Base-by-base conservation (phyloP, 257 asterid species). In the Salvia rosmarinus region DNA sequence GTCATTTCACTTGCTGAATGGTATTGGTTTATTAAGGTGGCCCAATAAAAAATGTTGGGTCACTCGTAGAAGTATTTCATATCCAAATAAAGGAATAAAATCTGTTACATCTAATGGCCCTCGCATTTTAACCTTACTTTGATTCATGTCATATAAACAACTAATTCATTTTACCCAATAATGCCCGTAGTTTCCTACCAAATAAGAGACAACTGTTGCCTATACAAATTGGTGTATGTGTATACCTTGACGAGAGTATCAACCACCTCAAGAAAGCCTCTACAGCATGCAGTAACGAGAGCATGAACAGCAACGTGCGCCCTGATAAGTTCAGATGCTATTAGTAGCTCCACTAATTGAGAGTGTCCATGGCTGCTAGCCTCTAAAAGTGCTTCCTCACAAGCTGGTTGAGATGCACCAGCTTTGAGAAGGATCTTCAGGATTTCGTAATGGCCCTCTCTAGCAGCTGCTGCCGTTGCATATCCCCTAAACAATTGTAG, bases 341-440 rank as follows among this genome's bases (percentile, higher is more conserved):
- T 90, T 17, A 90, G 90, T 74, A 78, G 79, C 81, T 85, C 87
- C 37, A 81, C 88, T 39, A 81, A 43, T 25, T 78, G 82, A 16
- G 86, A 78, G 68, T 86, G 76, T 23, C 97, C 97, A 68, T 88
- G 89, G 78, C 70, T 84, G 89, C 96, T 75, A 64, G 87, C 95
- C 79, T 90, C 97, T 63, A 90, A 72, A 59, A 90, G 77, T 25
- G 96, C 96, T 72, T 90, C 94, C 84, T 90, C 97, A 63, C 96
- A 90, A 75, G 96, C 92, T n/a, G 83, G 87, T 65, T 90, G 97
- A 73, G 85, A 88, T 37, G 97, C 87, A 70, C 97, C 97, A 28
- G 95, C 87, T 78, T 85, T 87, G 59, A 88, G 81, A 77, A 90
- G 82, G 80, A 87, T 82, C 78, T 85, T 86, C 50, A 87, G 82